Evolutionary conservation across 2,329 filamentous ascomycete genomes (phyloP).

Genomic region (Davidsoniella eucalypti): DNA sequence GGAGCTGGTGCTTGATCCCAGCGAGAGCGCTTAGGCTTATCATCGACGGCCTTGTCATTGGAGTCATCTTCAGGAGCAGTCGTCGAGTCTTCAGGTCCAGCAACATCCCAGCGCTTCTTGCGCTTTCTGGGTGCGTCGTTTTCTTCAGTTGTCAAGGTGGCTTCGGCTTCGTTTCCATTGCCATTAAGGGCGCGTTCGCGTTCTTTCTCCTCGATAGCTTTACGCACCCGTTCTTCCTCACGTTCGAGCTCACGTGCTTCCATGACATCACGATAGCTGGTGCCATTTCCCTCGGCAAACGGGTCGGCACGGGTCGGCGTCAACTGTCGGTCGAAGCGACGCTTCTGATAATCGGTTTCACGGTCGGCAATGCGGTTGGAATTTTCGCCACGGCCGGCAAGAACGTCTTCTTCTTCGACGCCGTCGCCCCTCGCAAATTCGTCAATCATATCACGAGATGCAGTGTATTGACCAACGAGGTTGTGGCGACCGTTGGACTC

Average conservation of each 20-base stretch:
- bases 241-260: conserved; percentile 75
- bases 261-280: conserved; percentile 85
- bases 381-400: conserved; percentile 69
- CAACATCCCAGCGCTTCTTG: conserved; percentile 89
- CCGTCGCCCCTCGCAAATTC: conserved; percentile 77
- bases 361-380: conserved; percentile 80
- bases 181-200: conserved; percentile 40
- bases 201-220: conserved; percentile 59
- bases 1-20: conserved; percentile 71
- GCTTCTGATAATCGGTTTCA: conserved; percentile 95
- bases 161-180: conserved; percentile 30
- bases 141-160: conserved; percentile 57
- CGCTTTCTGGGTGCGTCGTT: conserved; percentile 66
- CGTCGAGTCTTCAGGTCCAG: conserved; percentile 21
- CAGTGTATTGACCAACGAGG: conserved; percentile 89
- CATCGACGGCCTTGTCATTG: conserved; percentile 30
- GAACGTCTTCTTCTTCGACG: conserved; percentile 80
- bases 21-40: conserved; percentile 59
- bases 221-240: conserved; percentile 76
- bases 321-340: conserved; percentile 73
- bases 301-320: conserved; percentile 76
- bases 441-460: conserved; percentile 78
- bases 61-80: conserved; percentile 25
- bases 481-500: conserved; percentile 58
- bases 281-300: conserved; percentile 59